Evolutionary conservation across 805 yeast genomes (phyloP).

Genomic region (Scheffersomyces coipomensis): DNA sequence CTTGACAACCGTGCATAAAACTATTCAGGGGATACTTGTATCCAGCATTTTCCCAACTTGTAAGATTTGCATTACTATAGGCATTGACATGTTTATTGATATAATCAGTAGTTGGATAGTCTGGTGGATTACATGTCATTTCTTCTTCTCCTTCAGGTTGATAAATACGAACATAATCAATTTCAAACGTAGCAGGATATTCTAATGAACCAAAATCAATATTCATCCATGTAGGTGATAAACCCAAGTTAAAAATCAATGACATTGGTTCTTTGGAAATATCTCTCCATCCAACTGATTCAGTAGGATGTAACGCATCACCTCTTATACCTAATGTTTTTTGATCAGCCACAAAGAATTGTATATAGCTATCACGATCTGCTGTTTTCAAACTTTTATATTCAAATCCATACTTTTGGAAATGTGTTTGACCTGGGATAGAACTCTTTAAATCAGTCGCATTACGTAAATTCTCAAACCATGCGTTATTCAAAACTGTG

Average conservation of each 20-base stretch:
- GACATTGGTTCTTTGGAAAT: constrained; percentile 40
- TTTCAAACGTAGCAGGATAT: constrained; percentile 35
- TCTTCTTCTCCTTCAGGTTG: constrained; percentile 28
- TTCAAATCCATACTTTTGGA: constrained; percentile 36
- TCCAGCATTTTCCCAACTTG: constrained; percentile 40
- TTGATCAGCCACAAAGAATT: constrained; percentile 30
- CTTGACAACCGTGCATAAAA: constrained; percentile 46
- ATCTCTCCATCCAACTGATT: constrained; percentile 35
- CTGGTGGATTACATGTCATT: constrained; percentile 38
- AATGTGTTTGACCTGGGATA: constrained; percentile 13
- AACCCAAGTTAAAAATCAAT: constrained; percentile 37
- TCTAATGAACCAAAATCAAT: constrained; percentile 32
- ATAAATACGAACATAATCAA: constrained; percentile 41
- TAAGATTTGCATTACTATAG: constrained; percentile 31
- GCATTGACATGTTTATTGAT: constrained; percentile 30
- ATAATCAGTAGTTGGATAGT: constrained; percentile 35
- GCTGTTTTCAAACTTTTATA: constrained; percentile 22
- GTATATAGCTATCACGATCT: constrained; percentile 26
- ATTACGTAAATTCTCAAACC: constrained; percentile 26
- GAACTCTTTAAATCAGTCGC: constrained; percentile 3
- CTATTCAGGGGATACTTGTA: constrained; percentile 60
- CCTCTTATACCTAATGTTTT: constrained; percentile 28
- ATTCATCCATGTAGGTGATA: constrained; percentile 37
- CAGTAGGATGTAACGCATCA: constrained; percentile 37
- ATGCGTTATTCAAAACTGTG: constrained; percentile 32